Evolutionary conservation across 768 basidiomycete genomes (phyloP).

Genomic region (Mycena filopes): DNA sequence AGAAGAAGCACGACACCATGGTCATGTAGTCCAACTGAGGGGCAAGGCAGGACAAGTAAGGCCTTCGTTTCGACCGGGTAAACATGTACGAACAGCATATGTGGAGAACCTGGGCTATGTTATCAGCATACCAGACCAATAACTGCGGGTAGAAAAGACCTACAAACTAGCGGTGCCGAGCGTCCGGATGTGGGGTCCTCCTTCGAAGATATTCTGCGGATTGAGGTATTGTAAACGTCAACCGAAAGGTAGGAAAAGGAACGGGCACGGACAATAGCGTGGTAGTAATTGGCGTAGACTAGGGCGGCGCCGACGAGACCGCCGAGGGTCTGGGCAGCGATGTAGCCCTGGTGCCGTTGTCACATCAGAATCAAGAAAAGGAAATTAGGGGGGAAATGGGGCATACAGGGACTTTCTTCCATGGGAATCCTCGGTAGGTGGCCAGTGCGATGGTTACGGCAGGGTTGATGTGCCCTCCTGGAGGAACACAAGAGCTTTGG

Average conservation of each 20-base stretch:
- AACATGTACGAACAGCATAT: conserved; percentile 62
- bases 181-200: conserved; percentile 63
- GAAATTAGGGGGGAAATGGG: background rate
- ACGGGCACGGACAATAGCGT: conserved; percentile 59
- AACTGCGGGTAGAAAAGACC: background rate
- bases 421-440: conserved; percentile 78
- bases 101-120: conserved; percentile 55
- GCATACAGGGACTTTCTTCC: conserved; percentile 76
- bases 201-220: conserved; percentile 61
- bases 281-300: conserved; percentile 74
- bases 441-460: conserved; percentile 79
- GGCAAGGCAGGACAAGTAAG: background rate
- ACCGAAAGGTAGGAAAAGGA: background rate
- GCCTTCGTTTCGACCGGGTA: background rate
- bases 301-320: conserved; percentile 69
- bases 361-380: conserved; percentile 1
- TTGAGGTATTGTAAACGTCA: no score
- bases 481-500: no score
- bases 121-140: background rate
- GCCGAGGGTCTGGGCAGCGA: conserved; percentile 73
- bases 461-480: conserved; percentile 80
- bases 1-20: conserved; percentile 52
- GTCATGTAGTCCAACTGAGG: conserved; percentile 52
- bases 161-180: conserved; percentile 61
- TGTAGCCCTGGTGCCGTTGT: conserved; percentile 49